Evolutionary conservation across 768 basidiomycete genomes (phyloP).

Genomic region (Epithele typhae): DNA sequence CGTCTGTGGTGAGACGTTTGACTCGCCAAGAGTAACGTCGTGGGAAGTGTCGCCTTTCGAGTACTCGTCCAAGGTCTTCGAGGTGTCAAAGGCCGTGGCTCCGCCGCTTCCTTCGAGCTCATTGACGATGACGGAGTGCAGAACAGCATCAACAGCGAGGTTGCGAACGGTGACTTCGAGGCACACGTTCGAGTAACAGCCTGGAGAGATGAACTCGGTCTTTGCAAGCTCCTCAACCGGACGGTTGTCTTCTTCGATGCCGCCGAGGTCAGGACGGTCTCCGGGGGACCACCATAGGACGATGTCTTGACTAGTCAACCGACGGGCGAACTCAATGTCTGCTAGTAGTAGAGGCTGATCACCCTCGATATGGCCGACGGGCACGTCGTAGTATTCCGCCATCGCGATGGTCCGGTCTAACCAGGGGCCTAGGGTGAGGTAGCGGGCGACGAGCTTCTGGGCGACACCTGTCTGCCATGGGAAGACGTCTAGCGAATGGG

Average conservation of each 20-base stretch:
- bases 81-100: slow-evolving; percentile 90
- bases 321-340: slow-evolving; percentile 88
- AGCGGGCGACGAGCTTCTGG: slow-evolving; percentile 80
- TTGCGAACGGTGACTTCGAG: slow-evolving; percentile 87
- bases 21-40: slow-evolving; percentile 83
- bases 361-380: slow-evolving; percentile 87
- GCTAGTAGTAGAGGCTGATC: slow-evolving; percentile 86
- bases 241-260: slow-evolving; percentile 81
- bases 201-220: slow-evolving; percentile 80
- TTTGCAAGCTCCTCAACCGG: slow-evolving; percentile 73
- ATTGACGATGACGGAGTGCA: slow-evolving; percentile 93
- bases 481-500: slow-evolving; percentile 76
- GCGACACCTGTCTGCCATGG: slow-evolving; percentile 86
- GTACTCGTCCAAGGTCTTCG: slow-evolving; percentile 89
- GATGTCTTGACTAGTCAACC: slow-evolving; percentile 82
- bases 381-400: slow-evolving; percentile 89
- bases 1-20: slow-evolving; percentile 80
- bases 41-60: slow-evolving; percentile 60
- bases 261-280: slow-evolving; percentile 88
- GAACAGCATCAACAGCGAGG: slow-evolving; percentile 88
- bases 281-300: slow-evolving; percentile 96
- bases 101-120: slow-evolving; percentile 96
- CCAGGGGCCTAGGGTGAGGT: slow-evolving; percentile 74
- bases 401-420: slow-evolving; percentile 73
- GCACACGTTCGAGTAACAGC: slow-evolving; percentile 91